A percentile compares a stretch with the other conserved stretches of the same genome.
These are phyloP conservation scores for Inosperma sp. DNA, from an alignment of 768 basidiomycete genomes.

Conservation along the genomic window DNA sequence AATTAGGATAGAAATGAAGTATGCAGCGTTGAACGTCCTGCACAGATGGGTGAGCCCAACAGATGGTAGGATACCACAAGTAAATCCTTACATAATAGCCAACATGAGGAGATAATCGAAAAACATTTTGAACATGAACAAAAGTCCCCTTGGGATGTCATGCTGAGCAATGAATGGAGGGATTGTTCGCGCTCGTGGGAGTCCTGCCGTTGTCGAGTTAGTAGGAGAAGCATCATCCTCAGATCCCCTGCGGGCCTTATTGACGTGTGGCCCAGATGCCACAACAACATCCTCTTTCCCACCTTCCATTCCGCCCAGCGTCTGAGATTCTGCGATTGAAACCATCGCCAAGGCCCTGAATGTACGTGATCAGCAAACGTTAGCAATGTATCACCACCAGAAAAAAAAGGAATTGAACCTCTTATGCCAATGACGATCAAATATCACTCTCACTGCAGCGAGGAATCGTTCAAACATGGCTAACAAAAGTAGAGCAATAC, in stretches of 20 bases:
- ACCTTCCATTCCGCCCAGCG: not conserved
- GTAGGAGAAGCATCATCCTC: not conserved
- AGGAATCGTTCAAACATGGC: slow-evolving; percentile 70
- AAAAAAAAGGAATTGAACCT: slow-evolving; percentile 37
- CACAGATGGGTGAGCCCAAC: not conserved
- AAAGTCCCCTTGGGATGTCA: slow-evolving; percentile 65
- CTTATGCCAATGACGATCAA: slow-evolving; percentile 54
- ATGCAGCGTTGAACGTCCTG: slow-evolving; percentile 83
- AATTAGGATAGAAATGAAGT: slow-evolving; percentile 63
- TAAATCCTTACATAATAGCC: slow-evolving; percentile 61
- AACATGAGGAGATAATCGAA: slow-evolving; percentile 75
- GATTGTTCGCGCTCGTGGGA: slow-evolving; percentile 30
- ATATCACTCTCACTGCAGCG: slow-evolving; percentile 46
- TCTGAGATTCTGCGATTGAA: no score
- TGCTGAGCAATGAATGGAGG: slow-evolving; percentile 63
- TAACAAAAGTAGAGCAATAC: slow-evolving; percentile 63
- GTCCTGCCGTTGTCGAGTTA: not conserved
- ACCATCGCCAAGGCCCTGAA: slow-evolving; percentile 19
- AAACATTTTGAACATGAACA: slow-evolving; percentile 59
- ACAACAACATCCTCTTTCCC: not conserved
- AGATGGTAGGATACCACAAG: not conserved
- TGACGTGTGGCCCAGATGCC: not conserved
- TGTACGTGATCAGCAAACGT: slow-evolving; percentile 4
- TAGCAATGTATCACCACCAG: not conserved
- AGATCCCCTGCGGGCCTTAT: no score